These are phyloP conservation scores for Podaxis sp. DNA, from an alignment of 768 basidiomycete genomes.

Conservation along the genomic window DNA sequence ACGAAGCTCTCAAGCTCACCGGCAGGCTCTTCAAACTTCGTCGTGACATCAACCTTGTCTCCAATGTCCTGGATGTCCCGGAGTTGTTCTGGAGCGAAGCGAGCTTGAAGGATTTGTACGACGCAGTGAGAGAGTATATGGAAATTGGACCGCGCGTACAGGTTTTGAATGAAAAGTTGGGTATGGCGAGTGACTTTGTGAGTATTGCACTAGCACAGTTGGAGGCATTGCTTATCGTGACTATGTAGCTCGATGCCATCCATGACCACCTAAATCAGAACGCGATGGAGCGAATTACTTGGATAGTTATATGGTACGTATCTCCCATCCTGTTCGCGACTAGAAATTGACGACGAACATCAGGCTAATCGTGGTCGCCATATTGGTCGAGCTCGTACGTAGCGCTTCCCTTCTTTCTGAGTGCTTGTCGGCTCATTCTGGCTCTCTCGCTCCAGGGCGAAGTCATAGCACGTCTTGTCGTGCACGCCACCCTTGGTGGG, in stretches of 20 bases:
- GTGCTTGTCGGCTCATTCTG: background rate
- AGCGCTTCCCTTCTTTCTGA: constrained; percentile 2
- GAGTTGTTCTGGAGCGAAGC: constrained; percentile 96
- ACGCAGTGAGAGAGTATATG: constrained; percentile 93
- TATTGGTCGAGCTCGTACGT: constrained; percentile 82
- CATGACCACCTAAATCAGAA: constrained; percentile 90
- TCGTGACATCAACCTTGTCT: constrained; percentile 87
- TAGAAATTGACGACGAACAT: constrained; percentile 22
- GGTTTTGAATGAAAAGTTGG: constrained; percentile 85
- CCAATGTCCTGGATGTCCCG: constrained; percentile 91
- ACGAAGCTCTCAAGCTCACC: constrained; percentile 84
- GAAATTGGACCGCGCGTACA: constrained; percentile 84
- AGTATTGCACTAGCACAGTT: constrained; percentile 28
- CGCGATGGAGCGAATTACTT: constrained; percentile 89
- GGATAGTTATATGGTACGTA: constrained; percentile 46
- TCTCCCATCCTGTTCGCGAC: constrained; percentile 17
- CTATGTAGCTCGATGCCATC: constrained; percentile 78
- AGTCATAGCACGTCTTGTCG: constrained; percentile 71
- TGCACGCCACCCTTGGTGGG: constrained; percentile 54
- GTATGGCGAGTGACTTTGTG: constrained; percentile 86
- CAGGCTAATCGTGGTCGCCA: constrained; percentile 88
- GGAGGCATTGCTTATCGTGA: constrained; percentile 2
- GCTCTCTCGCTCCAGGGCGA: constrained; percentile 56
- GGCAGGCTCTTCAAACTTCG: constrained; percentile 85
- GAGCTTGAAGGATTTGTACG: constrained; percentile 84